A percentile compares a stretch with the other conserved stretches of the same genome.
Evolutionary conservation across 2,329 filamentous ascomycete species (phyloP).

Genomic region (Fusarium nisikadoi): DNA sequence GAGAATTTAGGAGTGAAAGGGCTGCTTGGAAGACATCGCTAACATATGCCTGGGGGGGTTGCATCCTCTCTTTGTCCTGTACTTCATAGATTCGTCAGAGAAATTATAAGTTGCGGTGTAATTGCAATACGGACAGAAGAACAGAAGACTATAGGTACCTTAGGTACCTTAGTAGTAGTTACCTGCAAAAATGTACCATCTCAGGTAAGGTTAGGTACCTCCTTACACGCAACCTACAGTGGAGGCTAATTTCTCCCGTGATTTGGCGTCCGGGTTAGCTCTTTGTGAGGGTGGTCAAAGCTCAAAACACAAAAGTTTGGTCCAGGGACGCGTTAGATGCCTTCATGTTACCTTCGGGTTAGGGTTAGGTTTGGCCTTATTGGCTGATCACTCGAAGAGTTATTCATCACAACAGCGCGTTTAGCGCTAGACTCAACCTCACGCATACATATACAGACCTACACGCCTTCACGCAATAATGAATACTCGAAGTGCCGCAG

Average conservation of each 20-base stretch:
- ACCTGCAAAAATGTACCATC: background rate
- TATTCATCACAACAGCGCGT: background rate
- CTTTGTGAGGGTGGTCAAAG: background rate
- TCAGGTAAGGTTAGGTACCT: background rate
- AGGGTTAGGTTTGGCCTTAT: slow-evolving; percentile 24
- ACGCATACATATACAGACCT: background rate
- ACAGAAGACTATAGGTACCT: background rate
- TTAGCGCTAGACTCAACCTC: background rate
- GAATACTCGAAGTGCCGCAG: slow-evolving; percentile 34
- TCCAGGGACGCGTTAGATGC: background rate
- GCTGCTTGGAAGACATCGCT: background rate
- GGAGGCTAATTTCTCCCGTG: background rate
- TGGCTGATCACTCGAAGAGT: slow-evolving; percentile 15
- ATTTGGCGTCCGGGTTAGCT: background rate
- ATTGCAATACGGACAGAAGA: background rate
- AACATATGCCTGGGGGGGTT: background rate
- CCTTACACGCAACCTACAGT: background rate
- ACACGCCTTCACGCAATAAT: slow-evolving; percentile 5
- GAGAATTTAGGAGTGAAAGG: background rate
- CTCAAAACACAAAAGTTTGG: slow-evolving; percentile 5
- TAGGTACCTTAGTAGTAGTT: background rate
- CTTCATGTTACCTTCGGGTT: slow-evolving; percentile 32
- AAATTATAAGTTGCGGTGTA: background rate
- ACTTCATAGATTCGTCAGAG: background rate
- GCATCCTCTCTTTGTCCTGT: background rate